Percentiles rank a stretch among this genome's conserved stretches.
These are phyloP conservation scores for Fusarium multiceps DNA, from an alignment of 2,329 filamentous ascomycete genomes.

Conservation along the genomic window DNA sequence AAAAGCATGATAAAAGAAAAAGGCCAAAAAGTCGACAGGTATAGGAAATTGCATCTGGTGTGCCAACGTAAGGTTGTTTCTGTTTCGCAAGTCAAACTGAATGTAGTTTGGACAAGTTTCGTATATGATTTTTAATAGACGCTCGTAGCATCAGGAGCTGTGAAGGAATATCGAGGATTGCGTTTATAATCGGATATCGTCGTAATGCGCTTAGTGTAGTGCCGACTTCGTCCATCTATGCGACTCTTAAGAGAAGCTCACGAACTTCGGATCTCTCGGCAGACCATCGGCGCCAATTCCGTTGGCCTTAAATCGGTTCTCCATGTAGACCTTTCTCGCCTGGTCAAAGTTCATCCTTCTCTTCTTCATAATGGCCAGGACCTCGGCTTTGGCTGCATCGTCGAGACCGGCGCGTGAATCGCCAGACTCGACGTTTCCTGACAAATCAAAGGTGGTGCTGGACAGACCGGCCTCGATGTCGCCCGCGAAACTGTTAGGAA, in stretches of 20 bases:
- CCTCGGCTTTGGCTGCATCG: conserved; percentile 80
- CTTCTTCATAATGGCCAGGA: conserved; percentile 91
- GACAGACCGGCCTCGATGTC: conserved; percentile 91
- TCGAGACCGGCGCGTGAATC: conserved; percentile 87
- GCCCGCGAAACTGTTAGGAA: conserved; percentile 80
- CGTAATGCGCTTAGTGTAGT: conserved; percentile 6
- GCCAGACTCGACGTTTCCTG: conserved; percentile 80
- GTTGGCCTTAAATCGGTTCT: conserved; percentile 86
- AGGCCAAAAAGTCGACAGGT: background rate
- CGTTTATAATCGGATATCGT: background rate
- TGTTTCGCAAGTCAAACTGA: conserved; percentile 6
- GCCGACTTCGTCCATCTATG: background rate
- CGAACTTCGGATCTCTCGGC: conserved; percentile 93
- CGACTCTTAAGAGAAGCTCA: conserved; percentile 73
- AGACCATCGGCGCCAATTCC: conserved; percentile 89
- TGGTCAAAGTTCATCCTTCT: conserved; percentile 88
- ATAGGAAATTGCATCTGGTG: conserved; percentile 37
- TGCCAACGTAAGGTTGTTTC: conserved; percentile 22
- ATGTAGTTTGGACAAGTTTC: background rate
- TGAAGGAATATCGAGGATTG: background rate
- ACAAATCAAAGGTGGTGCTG: conserved; percentile 84
- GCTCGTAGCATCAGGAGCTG: background rate
- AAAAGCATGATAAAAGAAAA: conserved; percentile 16
- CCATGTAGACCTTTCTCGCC: conserved; percentile 85
- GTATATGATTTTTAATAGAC: background rate